Evolutionary conservation across 2,329 filamentous ascomycete species (phyloP).

Genomic region (Aspergillus clavatus): DNA sequence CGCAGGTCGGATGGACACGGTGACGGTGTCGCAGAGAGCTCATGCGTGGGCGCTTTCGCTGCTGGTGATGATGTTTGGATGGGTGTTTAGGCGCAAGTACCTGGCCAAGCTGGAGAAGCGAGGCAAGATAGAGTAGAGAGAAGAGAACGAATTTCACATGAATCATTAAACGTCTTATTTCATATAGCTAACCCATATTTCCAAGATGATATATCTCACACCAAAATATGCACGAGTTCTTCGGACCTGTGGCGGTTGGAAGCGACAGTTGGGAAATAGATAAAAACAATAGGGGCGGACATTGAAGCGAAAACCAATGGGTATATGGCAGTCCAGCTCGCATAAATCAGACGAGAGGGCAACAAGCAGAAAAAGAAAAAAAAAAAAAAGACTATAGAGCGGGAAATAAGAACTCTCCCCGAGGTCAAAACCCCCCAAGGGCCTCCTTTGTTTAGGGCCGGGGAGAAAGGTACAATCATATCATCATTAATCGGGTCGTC

Average conservation of each 20-base stretch:
- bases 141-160: neutral
- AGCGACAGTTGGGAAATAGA: neutral
- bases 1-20: neutral
- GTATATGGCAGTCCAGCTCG: constrained; percentile 1
- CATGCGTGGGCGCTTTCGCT: neutral
- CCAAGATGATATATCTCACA: too few species aligned
- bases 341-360: neutral
- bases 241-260: neutral
- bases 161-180: neutral
- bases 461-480: constrained; percentile 26
- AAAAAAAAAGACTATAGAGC: neutral
- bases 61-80: neutral
- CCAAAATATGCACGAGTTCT: neutral
- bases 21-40: neutral
- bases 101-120: neutral
- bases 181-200: neutral
- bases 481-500: constrained; percentile 48
- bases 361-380: neutral
- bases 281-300: neutral
- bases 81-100: neutral
- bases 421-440: too few species aligned
- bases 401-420: neutral
- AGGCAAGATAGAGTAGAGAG: neutral
- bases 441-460: too few species aligned
- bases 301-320: neutral